These are phyloP conservation scores for Astraeus odoratus DNA, from an alignment of 768 basidiomycete genomes.

Conservation along the genomic window DNA sequence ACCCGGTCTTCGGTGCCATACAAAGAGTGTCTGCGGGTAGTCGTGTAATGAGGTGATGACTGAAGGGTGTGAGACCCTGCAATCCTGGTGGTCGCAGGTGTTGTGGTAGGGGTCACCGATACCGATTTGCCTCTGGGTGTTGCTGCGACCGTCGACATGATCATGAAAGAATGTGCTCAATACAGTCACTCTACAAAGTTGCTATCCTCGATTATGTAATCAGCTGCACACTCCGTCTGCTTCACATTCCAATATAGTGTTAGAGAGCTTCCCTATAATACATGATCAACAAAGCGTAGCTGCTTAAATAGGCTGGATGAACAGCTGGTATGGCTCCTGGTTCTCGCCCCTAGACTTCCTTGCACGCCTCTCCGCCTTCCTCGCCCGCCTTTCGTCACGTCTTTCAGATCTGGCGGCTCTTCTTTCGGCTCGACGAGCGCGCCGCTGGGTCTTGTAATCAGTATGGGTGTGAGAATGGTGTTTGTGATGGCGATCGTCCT, in stretches of 20 bases:
- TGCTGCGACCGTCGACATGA: conserved; percentile 29
- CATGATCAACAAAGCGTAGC: no score
- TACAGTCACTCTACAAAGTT: no score
- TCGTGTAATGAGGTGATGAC: conserved; percentile 77
- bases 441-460: conserved; percentile 3
- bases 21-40: conserved; percentile 82
- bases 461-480: background rate
- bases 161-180: no score
- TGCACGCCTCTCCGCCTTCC: conserved; percentile 8
- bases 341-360: conserved; percentile 14
- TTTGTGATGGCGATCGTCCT: conserved; percentile 1
- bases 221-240: no score
- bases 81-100: conserved; percentile 52
- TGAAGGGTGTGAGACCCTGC: conserved; percentile 45
- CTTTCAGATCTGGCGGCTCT: conserved; percentile 8
- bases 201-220: no score
- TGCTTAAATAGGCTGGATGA: conserved; percentile 9
- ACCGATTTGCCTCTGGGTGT: conserved; percentile 26
- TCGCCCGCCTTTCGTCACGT: conserved; percentile 10
- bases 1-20: conserved; percentile 97
- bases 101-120: conserved; percentile 30
- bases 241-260: no score
- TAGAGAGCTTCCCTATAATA: no score
- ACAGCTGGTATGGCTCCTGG: conserved; percentile 16
- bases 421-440: conserved; percentile 3